Percentiles rank a stretch among this genome's conserved stretches.
phyloP scores from a whole-genome alignment of 768 basidiomycete species.

The Psilocybe sp. region DNA sequence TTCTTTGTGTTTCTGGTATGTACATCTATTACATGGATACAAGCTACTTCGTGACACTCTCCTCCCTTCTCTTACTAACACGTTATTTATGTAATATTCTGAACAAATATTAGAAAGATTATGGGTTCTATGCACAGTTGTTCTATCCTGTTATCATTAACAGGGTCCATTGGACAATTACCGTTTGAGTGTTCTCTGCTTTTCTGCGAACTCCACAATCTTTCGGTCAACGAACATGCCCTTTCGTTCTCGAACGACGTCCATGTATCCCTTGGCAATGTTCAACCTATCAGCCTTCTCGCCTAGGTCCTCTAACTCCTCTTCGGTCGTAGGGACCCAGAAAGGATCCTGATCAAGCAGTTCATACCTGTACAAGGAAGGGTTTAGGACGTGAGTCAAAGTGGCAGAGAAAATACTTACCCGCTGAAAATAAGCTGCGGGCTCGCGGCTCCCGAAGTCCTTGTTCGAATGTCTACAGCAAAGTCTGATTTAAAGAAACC shows the following conservation, averaged over 20 bases:
- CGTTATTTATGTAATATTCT: no score
- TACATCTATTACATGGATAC: slow-evolving; percentile 9
- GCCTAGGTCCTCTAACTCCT: slow-evolving; percentile 94
- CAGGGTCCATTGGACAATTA: slow-evolving; percentile 26
- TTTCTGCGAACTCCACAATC: slow-evolving; percentile 94
- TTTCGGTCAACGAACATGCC: slow-evolving; percentile 96
- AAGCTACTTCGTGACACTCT: slow-evolving; percentile 2
- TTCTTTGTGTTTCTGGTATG: slow-evolving; percentile 8
- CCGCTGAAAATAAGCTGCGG: slow-evolving; percentile 97
- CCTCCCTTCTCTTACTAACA: not conserved
- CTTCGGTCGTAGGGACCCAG: slow-evolving; percentile 97
- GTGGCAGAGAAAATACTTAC: slow-evolving; percentile 37
- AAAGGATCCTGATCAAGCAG: slow-evolving; percentile 92
- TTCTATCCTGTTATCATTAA: no score
- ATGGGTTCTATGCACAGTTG: no score
- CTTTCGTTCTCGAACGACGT: slow-evolving; percentile 85
- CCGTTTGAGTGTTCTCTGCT: slow-evolving; percentile 85
- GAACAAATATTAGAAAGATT: no score
- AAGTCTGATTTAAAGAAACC: not conserved
- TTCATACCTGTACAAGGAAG: slow-evolving; percentile 63
- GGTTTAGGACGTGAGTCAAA: slow-evolving; percentile 3
- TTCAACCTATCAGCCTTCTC: slow-evolving; percentile 94
- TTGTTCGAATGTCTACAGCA: slow-evolving; percentile 85
- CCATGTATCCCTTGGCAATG: slow-evolving; percentile 92
- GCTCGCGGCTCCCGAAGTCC: slow-evolving; percentile 95